These are phyloP conservation scores for Sporopachydermia quercuum DNA, from an alignment of 805 yeast genomes.

Conservation along the genomic window DNA sequence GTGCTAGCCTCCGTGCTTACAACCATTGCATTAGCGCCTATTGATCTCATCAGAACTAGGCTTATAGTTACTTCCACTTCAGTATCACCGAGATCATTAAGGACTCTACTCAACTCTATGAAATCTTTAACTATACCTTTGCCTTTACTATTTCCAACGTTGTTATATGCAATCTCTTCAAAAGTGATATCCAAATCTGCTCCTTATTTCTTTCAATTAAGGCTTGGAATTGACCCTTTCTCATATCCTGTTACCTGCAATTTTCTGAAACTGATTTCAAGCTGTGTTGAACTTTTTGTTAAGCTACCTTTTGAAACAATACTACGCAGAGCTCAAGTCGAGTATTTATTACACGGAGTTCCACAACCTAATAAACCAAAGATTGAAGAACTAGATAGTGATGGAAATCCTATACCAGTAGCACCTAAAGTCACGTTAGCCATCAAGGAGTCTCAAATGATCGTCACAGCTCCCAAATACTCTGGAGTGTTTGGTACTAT, in stretches of 20 bases:
- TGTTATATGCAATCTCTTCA: conserved; percentile 45
- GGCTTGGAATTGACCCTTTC: conserved; percentile 51
- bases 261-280: conserved; percentile 41
- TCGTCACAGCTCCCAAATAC: conserved; percentile 45
- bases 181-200: conserved; percentile 50
- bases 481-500: conserved; percentile 39
- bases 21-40: conserved; percentile 59
- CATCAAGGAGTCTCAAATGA: conserved; percentile 32
- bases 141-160: conserved; percentile 49
- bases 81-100: conserved; percentile 42
- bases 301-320: conserved; percentile 81
- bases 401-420: conserved; percentile 14
- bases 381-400: conserved; percentile 20
- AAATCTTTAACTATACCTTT: conserved; percentile 40
- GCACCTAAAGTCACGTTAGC: conserved; percentile 18
- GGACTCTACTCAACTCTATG: conserved; percentile 44
- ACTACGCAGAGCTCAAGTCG: conserved; percentile 69
- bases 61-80: conserved; percentile 57
- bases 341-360: conserved; percentile 27
- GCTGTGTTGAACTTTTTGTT: conserved; percentile 53
- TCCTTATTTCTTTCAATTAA: conserved; percentile 45
- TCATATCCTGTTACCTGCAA: conserved; percentile 48
- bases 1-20: conserved; percentile 61
- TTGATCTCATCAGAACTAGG: conserved; percentile 68
- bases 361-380: conserved; percentile 8